Base-by-base conservation (phyloP, 2,329 filamentous ascomycete species). In the Fusarium hainanense region DNA sequence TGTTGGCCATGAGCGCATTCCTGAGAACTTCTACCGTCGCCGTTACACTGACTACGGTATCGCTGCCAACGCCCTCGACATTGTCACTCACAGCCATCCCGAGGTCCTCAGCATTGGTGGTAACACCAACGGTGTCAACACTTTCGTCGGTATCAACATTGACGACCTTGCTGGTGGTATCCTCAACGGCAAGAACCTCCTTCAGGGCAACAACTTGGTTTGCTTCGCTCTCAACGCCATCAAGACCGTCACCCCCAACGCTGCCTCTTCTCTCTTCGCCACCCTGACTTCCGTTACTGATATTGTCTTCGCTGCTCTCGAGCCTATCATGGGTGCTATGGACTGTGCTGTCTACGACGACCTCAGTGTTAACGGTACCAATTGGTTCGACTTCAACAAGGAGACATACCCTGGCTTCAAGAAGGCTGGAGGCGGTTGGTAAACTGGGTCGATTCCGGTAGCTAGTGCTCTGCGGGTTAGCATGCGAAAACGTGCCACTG, bases 111-210 rank as follows among this genome's bases (percentile, higher is more conserved):
- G 79, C 63, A 80, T 88, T 18, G 86, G 86, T 12, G 86, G 86
- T 12, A 88, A 88, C 68, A 81, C 82, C 7, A 84, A 85, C 20
- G 79, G 78, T 4, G 80, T 84, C 23, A 84, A 88, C 75, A 83
- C 80, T 23, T 88, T 87, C 68, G 77, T 81, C 7, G 84, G 84
- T 7, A 70, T 88, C 55, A 76, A 83, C 65, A 34, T 84, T 3
- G 60, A 66, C 3, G 75, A 85, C 57, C 34, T 85, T 16, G 83
- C 82, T 7, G 79, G 81, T 21, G 83, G 83, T 40, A 74, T 85
- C 1, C 80, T 82, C 65, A 85, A 84, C 67, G 66, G 75, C 7
- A 62, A 75, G 18, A 81, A 76, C 14, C 74, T 86, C 1, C 70
- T 82, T 2, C 63, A 86, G 57, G 83, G 82, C 16, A 84, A 87